These are phyloP conservation scores for Anacardium occidentale DNA, from an alignment of 345 rosid genomes.

Conservation along the genomic window DNA sequence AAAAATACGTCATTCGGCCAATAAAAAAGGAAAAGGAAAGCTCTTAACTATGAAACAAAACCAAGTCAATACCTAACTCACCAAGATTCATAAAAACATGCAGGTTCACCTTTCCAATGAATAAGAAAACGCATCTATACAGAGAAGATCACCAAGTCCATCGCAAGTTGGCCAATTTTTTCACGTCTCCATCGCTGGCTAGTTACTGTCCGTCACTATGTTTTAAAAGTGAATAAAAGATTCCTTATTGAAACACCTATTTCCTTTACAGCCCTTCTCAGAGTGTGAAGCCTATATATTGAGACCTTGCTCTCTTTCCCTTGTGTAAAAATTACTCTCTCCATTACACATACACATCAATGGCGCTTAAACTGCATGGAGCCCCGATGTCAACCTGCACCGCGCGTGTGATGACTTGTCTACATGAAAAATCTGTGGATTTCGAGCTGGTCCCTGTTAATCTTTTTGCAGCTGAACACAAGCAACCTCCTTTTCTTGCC, in stretches of 20 bases:
- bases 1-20: no score
- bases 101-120: conserved; percentile 5
- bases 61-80: conserved; percentile 12
- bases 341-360: conserved; percentile 3
- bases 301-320: background rate
- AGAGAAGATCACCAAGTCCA: background rate
- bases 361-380: conserved; percentile 69
- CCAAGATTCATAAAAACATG: conserved; percentile 10
- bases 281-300: background rate
- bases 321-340: background rate
- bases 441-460: conserved; percentile 69
- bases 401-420: conserved; percentile 57
- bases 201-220: no score
- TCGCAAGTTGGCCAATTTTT: background rate
- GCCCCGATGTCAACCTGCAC: conserved; percentile 69
- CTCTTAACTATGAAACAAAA: background rate
- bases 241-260: no score
- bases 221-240: no score
- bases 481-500: conserved; percentile 55
- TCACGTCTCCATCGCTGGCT: no score
- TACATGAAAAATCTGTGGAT: conserved; percentile 65
- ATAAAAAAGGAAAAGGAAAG: background rate
- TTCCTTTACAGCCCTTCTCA: no score
- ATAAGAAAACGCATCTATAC: conserved; percentile 2
- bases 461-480: conserved; percentile 66